These are phyloP conservation scores for Trichoderma atrobrunneum DNA, from an alignment of 2,329 filamentous ascomycete genomes.

Conservation along the genomic window DNA sequence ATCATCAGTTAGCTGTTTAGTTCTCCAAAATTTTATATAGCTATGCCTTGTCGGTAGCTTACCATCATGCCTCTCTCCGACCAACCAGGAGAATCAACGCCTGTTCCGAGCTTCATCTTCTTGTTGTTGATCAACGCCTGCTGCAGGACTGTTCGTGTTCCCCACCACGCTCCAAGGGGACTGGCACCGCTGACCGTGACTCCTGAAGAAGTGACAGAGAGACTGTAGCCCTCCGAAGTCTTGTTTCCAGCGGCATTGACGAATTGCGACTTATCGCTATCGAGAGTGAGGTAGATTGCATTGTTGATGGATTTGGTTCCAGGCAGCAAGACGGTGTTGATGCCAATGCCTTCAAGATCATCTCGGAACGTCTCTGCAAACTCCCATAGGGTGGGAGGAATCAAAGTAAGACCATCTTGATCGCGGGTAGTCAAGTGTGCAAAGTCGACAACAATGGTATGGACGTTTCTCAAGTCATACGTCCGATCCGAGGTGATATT, in stretches of 20 bases:
- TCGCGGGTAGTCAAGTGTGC: conserved; percentile 2
- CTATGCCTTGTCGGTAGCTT: not conserved
- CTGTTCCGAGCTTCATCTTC: conserved; percentile 15
- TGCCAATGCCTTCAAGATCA: conserved; percentile 17
- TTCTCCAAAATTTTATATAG: not conserved
- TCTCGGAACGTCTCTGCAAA: conserved; percentile 18
- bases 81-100: conserved; percentile 18
- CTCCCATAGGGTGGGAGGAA: conserved; percentile 16
- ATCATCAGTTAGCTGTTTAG: not conserved
- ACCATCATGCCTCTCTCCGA: conserved; percentile 21
- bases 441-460: conserved; percentile 11
- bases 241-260: conserved; percentile 44
- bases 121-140: conserved; percentile 40
- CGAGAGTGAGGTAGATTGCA: conserved; percentile 47
- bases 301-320: not conserved
- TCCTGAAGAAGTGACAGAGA: conserved; percentile 41
- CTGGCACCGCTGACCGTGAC: conserved; percentile 51
- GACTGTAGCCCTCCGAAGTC: conserved; percentile 49
- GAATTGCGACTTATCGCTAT: conserved; percentile 36
- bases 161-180: conserved; percentile 57
- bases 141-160: conserved; percentile 53
- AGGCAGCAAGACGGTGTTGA: conserved; percentile 3
- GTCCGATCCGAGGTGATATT: conserved; percentile 3
- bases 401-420: conserved; percentile 18
- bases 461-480: conserved; percentile 12